A percentile compares a stretch with the other conserved stretches of the same genome.
phyloP scores from a whole-genome alignment of 441 rosid species.

The Corymbia citriodora region DNA sequence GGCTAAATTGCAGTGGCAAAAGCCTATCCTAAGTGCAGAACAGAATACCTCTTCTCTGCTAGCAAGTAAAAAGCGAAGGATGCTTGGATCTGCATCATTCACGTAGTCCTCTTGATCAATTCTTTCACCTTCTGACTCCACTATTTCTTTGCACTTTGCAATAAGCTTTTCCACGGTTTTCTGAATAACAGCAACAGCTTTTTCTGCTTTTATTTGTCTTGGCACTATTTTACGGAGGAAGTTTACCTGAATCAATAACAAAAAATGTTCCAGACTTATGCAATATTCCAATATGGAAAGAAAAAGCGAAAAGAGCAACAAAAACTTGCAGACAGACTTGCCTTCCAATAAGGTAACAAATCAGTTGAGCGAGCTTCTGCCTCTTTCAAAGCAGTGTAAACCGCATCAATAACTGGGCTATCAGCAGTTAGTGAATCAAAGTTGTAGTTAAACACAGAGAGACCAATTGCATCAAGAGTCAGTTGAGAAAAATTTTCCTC shows the following conservation, averaged over 20 bases:
- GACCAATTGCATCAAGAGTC: conserved; percentile 87
- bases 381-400: conserved; percentile 85
- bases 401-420: conserved; percentile 90
- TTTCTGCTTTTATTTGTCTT: conserved; percentile 88
- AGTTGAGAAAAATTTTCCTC: conserved; percentile 81
- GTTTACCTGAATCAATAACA: conserved; percentile 29
- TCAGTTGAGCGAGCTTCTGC: conserved; percentile 94
- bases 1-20: conserved; percentile 2
- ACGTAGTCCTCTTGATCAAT: conserved; percentile 83
- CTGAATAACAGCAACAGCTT: conserved; percentile 67
- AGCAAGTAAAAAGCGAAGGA: conserved; percentile 88
- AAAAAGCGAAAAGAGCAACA: neutral
- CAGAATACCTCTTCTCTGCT: conserved; percentile 77
- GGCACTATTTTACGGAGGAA: conserved; percentile 80
- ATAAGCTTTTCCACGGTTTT: conserved; percentile 81
- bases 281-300: neutral
- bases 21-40: neutral
- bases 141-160: conserved; percentile 74
- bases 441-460: conserved; percentile 75
- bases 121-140: conserved; percentile 87
- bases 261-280: neutral
- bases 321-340: conserved; percentile 16
- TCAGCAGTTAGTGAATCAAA: conserved; percentile 75
- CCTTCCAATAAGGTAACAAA: conserved; percentile 95
- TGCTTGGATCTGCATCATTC: conserved; percentile 86